phyloP scores from a whole-genome alignment of 179 eudicot genomes.

The Silene coronaria region DNA sequence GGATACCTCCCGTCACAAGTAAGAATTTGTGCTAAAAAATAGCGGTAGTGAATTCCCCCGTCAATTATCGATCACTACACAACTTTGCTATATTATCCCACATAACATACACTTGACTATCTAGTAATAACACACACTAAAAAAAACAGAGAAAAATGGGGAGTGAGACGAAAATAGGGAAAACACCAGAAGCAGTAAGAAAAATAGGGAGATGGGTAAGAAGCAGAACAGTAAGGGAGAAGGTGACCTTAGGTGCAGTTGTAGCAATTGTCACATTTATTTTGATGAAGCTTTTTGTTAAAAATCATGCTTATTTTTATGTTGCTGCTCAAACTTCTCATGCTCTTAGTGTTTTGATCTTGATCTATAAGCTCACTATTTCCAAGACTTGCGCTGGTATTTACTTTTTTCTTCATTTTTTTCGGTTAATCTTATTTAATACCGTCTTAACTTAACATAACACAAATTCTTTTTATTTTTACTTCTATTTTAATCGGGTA shows the following conservation, averaged over 20 bases:
- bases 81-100: too few species aligned
- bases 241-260: slow-evolving; percentile 36
- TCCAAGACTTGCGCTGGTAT: slow-evolving; percentile 69
- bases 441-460: too few species aligned
- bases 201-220: slow-evolving; percentile 45
- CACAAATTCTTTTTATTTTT: too few species aligned
- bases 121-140: neutral
- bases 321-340: slow-evolving; percentile 60
- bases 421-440: too few species aligned
- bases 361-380: slow-evolving; percentile 62
- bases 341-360: slow-evolving; percentile 47
- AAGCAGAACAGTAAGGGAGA: slow-evolving; percentile 47
- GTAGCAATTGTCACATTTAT: slow-evolving; percentile 33
- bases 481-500: too few species aligned
- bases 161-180: neutral
- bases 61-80: too few species aligned
- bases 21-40: too few species aligned
- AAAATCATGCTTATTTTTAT: slow-evolving; percentile 39
- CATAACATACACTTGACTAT: too few species aligned
- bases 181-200: slow-evolving; percentile 17
- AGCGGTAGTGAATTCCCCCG: too few species aligned
- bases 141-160: slow-evolving; percentile 3
- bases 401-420: neutral
- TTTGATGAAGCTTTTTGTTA: slow-evolving; percentile 36
- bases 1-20: too few species aligned